Conservation (phyloP, 495 filamentous ascomycete genomes). For the Cenococcum geophilum region DNA sequence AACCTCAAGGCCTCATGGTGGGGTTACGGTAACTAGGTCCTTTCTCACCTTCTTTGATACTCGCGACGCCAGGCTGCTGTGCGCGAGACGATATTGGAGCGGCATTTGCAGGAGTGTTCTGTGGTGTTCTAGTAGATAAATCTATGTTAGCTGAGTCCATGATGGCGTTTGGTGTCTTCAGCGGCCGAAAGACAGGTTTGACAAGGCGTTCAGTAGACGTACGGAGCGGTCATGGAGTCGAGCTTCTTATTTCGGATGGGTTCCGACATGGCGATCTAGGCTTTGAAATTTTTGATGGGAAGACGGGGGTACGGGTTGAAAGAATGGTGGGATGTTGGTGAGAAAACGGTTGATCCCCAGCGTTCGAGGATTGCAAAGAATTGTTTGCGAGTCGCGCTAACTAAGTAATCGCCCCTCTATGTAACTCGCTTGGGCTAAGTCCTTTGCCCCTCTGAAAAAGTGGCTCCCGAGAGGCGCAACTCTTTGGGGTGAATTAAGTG, state of each 20-base stretch:
- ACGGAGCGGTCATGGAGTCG: slow-evolving; percentile 74
- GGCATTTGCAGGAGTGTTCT: slow-evolving; percentile 90
- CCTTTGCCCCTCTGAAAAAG: slow-evolving; percentile 8
- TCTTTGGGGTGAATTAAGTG: background rate
- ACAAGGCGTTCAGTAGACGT: slow-evolving; percentile 42
- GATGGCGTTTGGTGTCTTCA: slow-evolving; percentile 17
- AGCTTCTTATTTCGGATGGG: slow-evolving; percentile 86
- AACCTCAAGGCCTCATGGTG: slow-evolving; percentile 14
- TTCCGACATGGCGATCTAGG: slow-evolving; percentile 64
- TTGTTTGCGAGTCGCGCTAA: slow-evolving; percentile 29
- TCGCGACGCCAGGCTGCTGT: slow-evolving; percentile 87
- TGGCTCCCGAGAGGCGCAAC: slow-evolving; percentile 6
- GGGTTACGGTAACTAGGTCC: slow-evolving; percentile 8
- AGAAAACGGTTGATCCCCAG: slow-evolving; percentile 14
- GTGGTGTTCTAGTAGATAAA: slow-evolving; percentile 63
- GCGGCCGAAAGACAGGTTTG: slow-evolving; percentile 6
- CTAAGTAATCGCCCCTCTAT: slow-evolving; percentile 26
- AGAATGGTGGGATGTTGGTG: slow-evolving; percentile 1
- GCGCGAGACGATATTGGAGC: slow-evolving; percentile 97
- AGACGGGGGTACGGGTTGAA: background rate
- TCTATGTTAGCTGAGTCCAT: slow-evolving; percentile 18
- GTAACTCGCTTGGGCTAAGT: slow-evolving; percentile 21
- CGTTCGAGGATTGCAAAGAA: slow-evolving; percentile 20
- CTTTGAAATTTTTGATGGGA: slow-evolving; percentile 20
- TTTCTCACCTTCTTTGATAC: slow-evolving; percentile 86